Base-by-base conservation (phyloP, 2,329 filamentous ascomycete genomes). In the Cladosporium phlei region DNA sequence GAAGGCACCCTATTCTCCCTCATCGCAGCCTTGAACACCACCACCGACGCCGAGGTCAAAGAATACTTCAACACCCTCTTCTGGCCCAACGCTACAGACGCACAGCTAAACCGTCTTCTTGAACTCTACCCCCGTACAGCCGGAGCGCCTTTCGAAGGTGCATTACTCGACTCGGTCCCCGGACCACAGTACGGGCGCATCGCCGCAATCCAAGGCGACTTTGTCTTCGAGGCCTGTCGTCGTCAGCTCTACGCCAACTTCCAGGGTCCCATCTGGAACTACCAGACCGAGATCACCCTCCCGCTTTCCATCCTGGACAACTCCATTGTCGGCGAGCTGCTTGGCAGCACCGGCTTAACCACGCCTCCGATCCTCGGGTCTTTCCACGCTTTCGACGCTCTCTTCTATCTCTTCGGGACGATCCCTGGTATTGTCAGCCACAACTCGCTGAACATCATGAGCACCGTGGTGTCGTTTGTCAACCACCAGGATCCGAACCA, bases 11-110 rank as follows among this genome's bases (percentile, higher is more conserved):
- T 55, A 7, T 51, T 14, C 40, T 51, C 28, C 50, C 42, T 47
- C 17, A 33, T 40, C 16, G 48, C 44, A 20, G 37, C 28, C 10
- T 28, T 52, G 28, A 55, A 55, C 38, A 49, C 48, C 38, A 51
- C 52, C 20, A 51, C 50, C 7, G 47, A 35, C 12, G 52, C 50
- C 9, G 35, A 47, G 6, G 44, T 55, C 29, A 49, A 50, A 28
- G 46, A 51, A 12, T 55, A 53, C 46, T 51, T 53, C 42, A 53
- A 49, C 19, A 43, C 35, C 12, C 40, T 40, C 46, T 55, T 46
- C 44, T 53, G 44, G 43, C 48, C 49, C 10, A 37, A 51, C 3
- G 46, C 49, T 3, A 55, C 51, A n/a, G 44, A 49, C 32, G 32
- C 37, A 6, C 51, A 53, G 32, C 37, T 55, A n/a, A 39, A 50